Conservation (phyloP, 129 eudicot species). For the Lactuca sativa region DNA sequence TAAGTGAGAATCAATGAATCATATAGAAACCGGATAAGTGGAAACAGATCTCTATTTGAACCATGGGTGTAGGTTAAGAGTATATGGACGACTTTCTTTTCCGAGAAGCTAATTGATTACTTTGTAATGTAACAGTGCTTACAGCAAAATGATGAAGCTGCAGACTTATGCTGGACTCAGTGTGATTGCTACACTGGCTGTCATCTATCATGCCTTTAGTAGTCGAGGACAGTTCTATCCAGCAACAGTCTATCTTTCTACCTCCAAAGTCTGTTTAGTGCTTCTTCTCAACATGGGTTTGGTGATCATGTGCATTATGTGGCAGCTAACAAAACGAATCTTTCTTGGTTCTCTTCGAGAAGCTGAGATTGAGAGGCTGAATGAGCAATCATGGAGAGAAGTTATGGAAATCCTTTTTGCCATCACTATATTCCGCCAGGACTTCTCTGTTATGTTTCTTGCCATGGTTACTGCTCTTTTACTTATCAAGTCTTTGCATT, state of each 20-base stretch:
- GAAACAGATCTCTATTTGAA: neutral
- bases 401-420: slow-evolving; percentile 98
- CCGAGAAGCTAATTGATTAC: slow-evolving; percentile 28
- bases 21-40: neutral
- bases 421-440: slow-evolving; percentile 92
- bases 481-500: slow-evolving; percentile 86
- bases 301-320: slow-evolving; percentile 87
- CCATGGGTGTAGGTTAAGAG: neutral
- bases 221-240: slow-evolving; percentile 94
- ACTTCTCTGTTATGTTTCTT: slow-evolving; percentile 84
- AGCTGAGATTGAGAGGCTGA: slow-evolving; percentile 96
- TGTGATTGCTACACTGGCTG: slow-evolving; percentile 69
- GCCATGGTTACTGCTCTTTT: slow-evolving; percentile 93
- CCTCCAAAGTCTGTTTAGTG: slow-evolving; percentile 93
- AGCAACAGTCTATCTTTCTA: slow-evolving; percentile 86
- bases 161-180: slow-evolving; percentile 84
- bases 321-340: slow-evolving; percentile 79
- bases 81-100: neutral
- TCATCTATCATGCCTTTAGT: slow-evolving; percentile 89
- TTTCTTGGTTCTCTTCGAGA: slow-evolving; percentile 95
- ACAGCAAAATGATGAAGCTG: slow-evolving; percentile 72
- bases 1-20: neutral
- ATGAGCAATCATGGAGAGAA: slow-evolving; percentile 99
- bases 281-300: slow-evolving; percentile 95
- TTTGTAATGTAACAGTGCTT: slow-evolving; percentile 40